These are phyloP conservation scores for Ilex paraguariensis DNA, from an alignment of 305 asterid species.

Conservation along the genomic window DNA sequence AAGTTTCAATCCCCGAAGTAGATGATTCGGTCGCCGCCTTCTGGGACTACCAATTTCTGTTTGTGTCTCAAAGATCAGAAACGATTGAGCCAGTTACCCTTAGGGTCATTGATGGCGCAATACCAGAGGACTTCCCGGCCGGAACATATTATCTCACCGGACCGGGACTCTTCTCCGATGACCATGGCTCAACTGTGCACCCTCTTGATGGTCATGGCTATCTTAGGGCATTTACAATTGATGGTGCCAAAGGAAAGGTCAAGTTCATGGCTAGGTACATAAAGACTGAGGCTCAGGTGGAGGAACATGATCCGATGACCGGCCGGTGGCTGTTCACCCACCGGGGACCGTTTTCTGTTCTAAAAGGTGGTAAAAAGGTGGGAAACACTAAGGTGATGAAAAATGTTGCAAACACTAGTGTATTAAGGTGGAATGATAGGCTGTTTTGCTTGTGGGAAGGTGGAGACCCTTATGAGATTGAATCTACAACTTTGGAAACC, in stretches of 20 bases:
- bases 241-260: constrained; percentile 36
- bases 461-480: constrained; percentile 89
- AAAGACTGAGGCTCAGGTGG: constrained; percentile 86
- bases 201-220: constrained; percentile 96
- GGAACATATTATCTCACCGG: constrained; percentile 90
- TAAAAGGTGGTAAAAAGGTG: constrained; percentile 75
- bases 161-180: constrained; percentile 83
- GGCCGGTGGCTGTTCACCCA: constrained; percentile 93
- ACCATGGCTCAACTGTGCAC: constrained; percentile 96
- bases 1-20: constrained; percentile 13
- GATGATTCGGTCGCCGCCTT: constrained; percentile 68
- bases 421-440: constrained; percentile 76
- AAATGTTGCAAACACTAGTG: constrained; percentile 95
- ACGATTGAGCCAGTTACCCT: constrained; percentile 57
- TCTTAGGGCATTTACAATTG: constrained; percentile 54
- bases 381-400: constrained; percentile 98
- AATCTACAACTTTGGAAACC: constrained; percentile 42
- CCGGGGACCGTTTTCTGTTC: constrained; percentile 92
- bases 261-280: constrained; percentile 85
- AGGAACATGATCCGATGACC: constrained; percentile 75
- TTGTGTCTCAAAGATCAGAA: constrained; percentile 87
- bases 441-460: constrained; percentile 94
- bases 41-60: constrained; percentile 89
- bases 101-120: constrained; percentile 66
- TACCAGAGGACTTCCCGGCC: constrained; percentile 69